Conservation (phyloP, 768 basidiomycete species). For the Cystobasidium onofrii region DNA sequence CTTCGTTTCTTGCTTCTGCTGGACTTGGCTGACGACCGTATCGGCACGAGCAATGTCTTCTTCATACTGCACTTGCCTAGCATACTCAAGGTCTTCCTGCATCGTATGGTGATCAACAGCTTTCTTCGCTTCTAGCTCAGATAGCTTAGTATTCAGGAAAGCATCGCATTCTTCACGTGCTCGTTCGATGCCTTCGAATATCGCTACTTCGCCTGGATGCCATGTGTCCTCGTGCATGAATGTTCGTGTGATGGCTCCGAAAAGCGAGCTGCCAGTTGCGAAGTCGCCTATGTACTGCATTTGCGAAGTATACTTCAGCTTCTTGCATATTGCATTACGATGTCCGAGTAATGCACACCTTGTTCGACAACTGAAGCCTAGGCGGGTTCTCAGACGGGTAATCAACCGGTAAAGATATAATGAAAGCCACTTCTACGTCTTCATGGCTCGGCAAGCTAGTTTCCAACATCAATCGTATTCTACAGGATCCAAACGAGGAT, state of each 20-base stretch:
- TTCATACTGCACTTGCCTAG: conserved; percentile 30
- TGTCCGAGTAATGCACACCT: conserved; percentile 5
- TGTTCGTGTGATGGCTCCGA: conserved; percentile 37
- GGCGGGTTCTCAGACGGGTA: conserved; percentile 45
- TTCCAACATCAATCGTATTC: conserved; percentile 10
- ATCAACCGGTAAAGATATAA: conserved; percentile 43
- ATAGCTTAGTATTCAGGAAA: background rate
- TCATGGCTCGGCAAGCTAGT: conserved; percentile 20
- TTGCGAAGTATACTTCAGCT: background rate
- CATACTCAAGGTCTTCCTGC: conserved; percentile 19
- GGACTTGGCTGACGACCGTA: background rate
- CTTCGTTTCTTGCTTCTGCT: conserved; percentile 35
- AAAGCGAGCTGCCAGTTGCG: conserved; percentile 44
- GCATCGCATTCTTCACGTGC: conserved; percentile 10
- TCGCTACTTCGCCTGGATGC: background rate
- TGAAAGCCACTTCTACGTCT: conserved; percentile 21
- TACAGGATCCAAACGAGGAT: background rate
- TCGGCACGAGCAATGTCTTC: conserved; percentile 20
- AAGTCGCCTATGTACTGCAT: conserved; percentile 45
- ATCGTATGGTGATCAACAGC: background rate
- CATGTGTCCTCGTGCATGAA: conserved; percentile 5
- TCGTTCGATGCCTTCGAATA: conserved; percentile 21
- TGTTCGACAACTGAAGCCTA: conserved; percentile 45
- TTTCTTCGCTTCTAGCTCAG: conserved; percentile 17
- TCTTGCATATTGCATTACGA: no score